Percentiles rank a stretch among this genome's conserved stretches.
Evolutionary conservation across 23 red algal genomes (phyloP).

Genomic region (Gracilaria domingensis): DNA sequence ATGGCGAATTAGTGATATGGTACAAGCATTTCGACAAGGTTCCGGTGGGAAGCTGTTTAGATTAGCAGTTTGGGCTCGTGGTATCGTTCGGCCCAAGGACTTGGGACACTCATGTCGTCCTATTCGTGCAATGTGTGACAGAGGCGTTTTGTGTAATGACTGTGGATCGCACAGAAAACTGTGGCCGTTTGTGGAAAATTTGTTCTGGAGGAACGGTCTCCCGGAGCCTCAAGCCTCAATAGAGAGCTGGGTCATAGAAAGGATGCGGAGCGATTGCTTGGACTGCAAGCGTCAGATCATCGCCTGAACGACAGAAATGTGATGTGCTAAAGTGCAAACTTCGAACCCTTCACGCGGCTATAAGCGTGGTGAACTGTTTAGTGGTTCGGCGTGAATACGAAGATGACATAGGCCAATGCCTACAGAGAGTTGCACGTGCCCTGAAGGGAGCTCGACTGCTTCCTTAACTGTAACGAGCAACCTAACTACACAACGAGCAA

Average conservation of each 20-base stretch:
- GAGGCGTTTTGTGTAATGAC: background rate
- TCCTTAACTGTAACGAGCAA: background rate
- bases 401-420: conserved; percentile 19
- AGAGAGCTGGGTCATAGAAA: conserved; percentile 56
- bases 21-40: background rate
- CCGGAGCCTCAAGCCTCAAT: background rate
- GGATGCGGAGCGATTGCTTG: conserved; percentile 34
- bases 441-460: conserved; percentile 17
- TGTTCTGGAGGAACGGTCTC: conserved; percentile 9
- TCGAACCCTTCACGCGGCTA: background rate
- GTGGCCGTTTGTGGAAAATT: background rate
- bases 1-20: conserved; percentile 25
- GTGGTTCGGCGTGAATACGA: conserved; percentile 42
- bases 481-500: background rate
- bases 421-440: conserved; percentile 8
- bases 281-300: conserved; percentile 12
- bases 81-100: background rate
- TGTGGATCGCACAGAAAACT: background rate
- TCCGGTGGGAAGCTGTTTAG: conserved; percentile 1
- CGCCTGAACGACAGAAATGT: conserved; percentile 1
- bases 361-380: conserved; percentile 37
- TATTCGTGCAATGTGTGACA: background rate
- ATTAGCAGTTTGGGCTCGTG: conserved; percentile 23
- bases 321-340: background rate
- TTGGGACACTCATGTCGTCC: conserved; percentile 24